A percentile compares a stretch with the other conserved stretches of the same genome.
phyloP scores from a whole-genome alignment of 1,139 yeast species.

The Geotrichum europaeum region DNA sequence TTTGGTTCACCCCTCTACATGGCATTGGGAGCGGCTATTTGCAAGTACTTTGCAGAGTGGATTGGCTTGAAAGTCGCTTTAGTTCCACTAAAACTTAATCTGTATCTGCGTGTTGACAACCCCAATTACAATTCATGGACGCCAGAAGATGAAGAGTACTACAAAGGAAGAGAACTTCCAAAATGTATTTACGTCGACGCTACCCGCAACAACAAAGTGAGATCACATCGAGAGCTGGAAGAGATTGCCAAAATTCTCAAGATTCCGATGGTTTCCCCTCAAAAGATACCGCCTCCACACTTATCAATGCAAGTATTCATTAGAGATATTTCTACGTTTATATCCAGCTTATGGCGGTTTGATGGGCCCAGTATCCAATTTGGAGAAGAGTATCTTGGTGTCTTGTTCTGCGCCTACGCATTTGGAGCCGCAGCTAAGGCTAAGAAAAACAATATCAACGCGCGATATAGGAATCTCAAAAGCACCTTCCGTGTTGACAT shows the following conservation, averaged over 20 bases:
- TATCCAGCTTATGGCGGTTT: neutral
- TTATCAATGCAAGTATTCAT: neutral
- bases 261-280: neutral
- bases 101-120: neutral
- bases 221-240: neutral
- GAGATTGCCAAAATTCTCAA: neutral
- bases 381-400: neutral
- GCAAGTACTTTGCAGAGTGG: slow-evolving; percentile 15
- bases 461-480: neutral
- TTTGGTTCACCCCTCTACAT: slow-evolving; percentile 1
- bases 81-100: neutral
- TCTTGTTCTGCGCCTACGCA: neutral
- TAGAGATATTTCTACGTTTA: neutral
- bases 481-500: neutral
- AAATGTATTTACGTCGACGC: neutral
- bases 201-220: neutral
- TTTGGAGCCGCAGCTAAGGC: neutral
- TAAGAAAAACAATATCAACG: neutral
- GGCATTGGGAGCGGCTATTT: slow-evolving; percentile 9
- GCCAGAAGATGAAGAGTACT: neutral
- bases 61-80: slow-evolving; percentile 12
- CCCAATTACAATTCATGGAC: neutral
- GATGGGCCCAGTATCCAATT: neutral
- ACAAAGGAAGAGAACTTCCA: neutral
- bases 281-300: neutral